A percentile compares a stretch with the other conserved stretches of the same genome.
phyloP scores from a whole-genome alignment of 345 rosid species.

The Dipteronia dyeriana region DNA sequence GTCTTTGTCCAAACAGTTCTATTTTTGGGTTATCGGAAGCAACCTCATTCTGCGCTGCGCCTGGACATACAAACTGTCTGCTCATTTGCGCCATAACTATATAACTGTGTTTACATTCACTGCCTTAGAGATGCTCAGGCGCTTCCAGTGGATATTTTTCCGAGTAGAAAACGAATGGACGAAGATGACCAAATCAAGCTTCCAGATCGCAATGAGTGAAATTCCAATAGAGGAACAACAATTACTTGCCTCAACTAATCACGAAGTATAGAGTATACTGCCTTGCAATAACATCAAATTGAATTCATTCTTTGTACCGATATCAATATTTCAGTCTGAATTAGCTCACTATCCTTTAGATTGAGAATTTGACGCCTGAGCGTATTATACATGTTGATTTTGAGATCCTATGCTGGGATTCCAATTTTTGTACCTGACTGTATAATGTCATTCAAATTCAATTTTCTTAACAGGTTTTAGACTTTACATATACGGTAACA shows the following conservation, averaged over 20 bases:
- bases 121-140: conserved; percentile 74
- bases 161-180: conserved; percentile 99
- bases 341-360: not conserved
- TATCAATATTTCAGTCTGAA: not conserved
- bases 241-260: conserved; percentile 59
- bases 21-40: conserved; percentile 90
- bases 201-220: conserved; percentile 57
- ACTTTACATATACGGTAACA: no score
- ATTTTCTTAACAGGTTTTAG: no score
- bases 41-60: conserved; percentile 86
- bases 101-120: conserved; percentile 66
- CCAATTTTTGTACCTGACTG: not conserved
- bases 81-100: conserved; percentile 93
- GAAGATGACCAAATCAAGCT: conserved; percentile 69
- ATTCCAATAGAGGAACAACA: conserved; percentile 67
- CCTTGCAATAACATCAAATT: conserved; percentile 16
- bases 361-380: not conserved
- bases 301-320: conserved; percentile 28
- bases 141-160: conserved; percentile 94
- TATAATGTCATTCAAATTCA: not conserved
- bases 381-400: not conserved
- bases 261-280: conserved; percentile 44
- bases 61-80: conserved; percentile 96
- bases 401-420: not conserved
- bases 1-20: conserved; percentile 51